Conservation (phyloP, 2,329 filamentous ascomycete genomes). For the Lasiodiplodia hormozganensis region DNA sequence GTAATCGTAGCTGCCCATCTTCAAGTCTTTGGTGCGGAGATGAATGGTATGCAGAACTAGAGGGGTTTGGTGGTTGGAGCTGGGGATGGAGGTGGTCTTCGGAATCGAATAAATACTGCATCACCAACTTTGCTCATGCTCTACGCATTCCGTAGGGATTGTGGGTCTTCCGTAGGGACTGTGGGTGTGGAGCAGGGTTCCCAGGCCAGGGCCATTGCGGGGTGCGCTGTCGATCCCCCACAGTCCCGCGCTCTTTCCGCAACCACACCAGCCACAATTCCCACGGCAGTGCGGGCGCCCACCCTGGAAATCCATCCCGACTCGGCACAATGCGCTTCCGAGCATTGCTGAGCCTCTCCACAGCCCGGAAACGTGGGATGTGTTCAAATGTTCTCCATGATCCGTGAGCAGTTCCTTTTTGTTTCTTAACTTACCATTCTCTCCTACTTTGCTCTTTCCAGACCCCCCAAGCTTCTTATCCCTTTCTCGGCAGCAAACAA, state of each 20-base stretch:
- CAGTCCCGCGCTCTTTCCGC: slow-evolving; percentile 17
- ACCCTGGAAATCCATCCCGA: slow-evolving; percentile 1
- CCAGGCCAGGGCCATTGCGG: background rate
- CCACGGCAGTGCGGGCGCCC: slow-evolving; percentile 5
- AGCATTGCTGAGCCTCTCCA: background rate
- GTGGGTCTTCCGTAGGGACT: slow-evolving; percentile 2
- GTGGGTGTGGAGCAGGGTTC: background rate
- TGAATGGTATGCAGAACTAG: background rate
- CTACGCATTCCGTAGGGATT: slow-evolving; percentile 3
- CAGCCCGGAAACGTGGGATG: background rate
- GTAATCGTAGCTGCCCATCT: slow-evolving; percentile 15
- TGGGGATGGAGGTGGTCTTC: background rate
- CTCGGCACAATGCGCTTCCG: background rate
- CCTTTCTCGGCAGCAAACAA: background rate
- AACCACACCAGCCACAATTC: slow-evolving; percentile 21
- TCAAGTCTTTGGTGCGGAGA: background rate
- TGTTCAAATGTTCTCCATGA: slow-evolving; percentile 4
- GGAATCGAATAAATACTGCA: slow-evolving; percentile 12
- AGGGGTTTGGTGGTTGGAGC: background rate
- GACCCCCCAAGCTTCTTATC: background rate
- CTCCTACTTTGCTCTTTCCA: background rate
- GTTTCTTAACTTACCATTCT: background rate
- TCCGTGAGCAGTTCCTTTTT: background rate
- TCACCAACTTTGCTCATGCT: background rate
- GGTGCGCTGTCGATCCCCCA: slow-evolving; percentile 8